These are phyloP conservation scores for Tuctoria greenei DNA, from an alignment of 176 grass and related monocot genomes.

Conservation along the genomic window DNA sequence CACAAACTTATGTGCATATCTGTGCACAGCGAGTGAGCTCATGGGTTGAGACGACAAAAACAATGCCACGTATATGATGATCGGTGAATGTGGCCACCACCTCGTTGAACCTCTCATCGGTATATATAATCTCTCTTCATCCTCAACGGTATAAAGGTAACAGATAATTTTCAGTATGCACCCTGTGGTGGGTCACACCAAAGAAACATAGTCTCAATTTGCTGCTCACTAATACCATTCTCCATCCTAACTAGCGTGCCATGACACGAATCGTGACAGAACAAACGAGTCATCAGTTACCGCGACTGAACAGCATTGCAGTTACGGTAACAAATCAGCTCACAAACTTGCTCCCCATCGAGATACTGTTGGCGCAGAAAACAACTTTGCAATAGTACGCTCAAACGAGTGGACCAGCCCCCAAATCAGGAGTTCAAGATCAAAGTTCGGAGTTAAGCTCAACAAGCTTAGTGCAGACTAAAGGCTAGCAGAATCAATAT, in stretches of 20 bases:
- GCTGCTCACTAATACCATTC: too few relatives aligned
- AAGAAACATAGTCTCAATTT: too few relatives aligned
- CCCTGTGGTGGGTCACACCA: too few relatives aligned
- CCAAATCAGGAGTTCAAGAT: background rate
- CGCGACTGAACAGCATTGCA: background rate
- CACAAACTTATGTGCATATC: too few relatives aligned
- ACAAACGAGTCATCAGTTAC: background rate
- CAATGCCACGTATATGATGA: background rate
- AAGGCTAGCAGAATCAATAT: background rate
- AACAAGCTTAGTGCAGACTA: constrained; percentile 8
- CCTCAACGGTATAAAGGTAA: too few relatives aligned
- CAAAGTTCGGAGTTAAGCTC: background rate
- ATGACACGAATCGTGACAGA: background rate
- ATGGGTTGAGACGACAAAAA: background rate
- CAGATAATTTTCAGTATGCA: too few relatives aligned
- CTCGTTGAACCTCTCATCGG: constrained; percentile 16
- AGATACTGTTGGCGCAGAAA: background rate
- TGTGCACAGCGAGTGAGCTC: background rate
- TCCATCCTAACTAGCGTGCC: too few relatives aligned
- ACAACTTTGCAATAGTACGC: background rate
- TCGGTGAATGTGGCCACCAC: background rate
- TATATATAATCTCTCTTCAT: background rate
- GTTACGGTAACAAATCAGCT: background rate
- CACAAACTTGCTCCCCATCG: background rate
- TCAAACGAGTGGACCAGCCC: background rate